Evolutionary conservation across 441 rosid genomes (phyloP), one percentile per base, ranked within the genome.

Genomic region (Erysimum cheiri): DNA sequence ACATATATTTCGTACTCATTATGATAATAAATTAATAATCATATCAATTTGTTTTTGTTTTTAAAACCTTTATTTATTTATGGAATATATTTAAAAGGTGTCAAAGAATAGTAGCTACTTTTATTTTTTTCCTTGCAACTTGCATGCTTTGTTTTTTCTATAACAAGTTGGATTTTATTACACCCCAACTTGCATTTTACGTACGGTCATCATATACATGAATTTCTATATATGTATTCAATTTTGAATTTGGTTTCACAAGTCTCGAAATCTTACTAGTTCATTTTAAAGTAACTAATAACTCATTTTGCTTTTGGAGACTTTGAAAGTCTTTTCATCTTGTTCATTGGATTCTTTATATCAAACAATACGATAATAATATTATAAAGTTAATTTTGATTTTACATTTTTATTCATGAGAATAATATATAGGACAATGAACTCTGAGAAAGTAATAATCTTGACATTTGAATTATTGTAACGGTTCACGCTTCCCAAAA

Each of bases 121-220:
- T 75, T 44, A 8, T 6, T 44, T 50, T 68, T 53, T 28, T n/a
- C 15, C 70, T 58, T 70, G 67, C 79, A 75, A 75, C 75, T 75
- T 70, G 79, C 71, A 48, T 69, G 59, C 66, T 62, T 75, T 62
- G 69, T 75, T 63, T 75, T 82, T 59, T 68, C 64, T 64, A 47
- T 69, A 69, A 46, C 76, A 84, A 80, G 73, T 76, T 81, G 82
- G 64, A 44, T 81, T 72, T 80, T 32, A 62, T 79, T 60, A 48
- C 80, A 60, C 52, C 49, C 19, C 86, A 82, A 80, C 67, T 86
- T 77, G 80, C 75, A 73, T 60, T 61, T 73, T 47, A 62, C 78
- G 70, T 75, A 75, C 70, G 48, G 14, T 69, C 47, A 47, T 60
- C n/a, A n/a, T n/a, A 59, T 43, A 14, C 55, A 48, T 67, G 26